Percentiles rank a stretch among this genome's conserved stretches.
Conservation (phyloP, 768 basidiomycete species). For the Boletus speciosus region DNA sequence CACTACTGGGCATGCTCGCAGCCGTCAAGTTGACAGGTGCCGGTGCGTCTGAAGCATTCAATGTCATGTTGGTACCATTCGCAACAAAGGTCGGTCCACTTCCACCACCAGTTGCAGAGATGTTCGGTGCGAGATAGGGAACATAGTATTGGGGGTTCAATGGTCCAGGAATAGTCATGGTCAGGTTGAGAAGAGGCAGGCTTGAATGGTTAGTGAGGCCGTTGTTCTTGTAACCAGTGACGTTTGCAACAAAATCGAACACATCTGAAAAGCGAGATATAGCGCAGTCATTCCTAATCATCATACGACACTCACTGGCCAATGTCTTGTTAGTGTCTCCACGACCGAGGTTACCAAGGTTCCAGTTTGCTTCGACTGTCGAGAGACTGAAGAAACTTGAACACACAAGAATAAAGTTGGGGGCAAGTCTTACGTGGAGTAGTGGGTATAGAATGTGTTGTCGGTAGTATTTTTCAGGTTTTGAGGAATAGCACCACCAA, state of each 20-base stretch:
- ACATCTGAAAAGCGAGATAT: constrained; percentile 36
- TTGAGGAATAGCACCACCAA: constrained; percentile 43
- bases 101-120: constrained; percentile 37
- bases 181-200: constrained; percentile 38
- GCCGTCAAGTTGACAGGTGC: constrained; percentile 40
- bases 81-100: constrained; percentile 38
- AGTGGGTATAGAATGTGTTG: constrained; percentile 55
- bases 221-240: constrained; percentile 43
- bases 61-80: constrained; percentile 26
- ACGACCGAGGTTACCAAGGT: constrained; percentile 53
- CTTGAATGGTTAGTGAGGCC: constrained; percentile 26
- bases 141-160: constrained; percentile 37
- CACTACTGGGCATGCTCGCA: neutral
- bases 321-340: constrained; percentile 46
- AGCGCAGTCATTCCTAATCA: neutral
- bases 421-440: constrained; percentile 35
- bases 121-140: constrained; percentile 41
- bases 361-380: constrained; percentile 59
- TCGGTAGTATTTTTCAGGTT: constrained; percentile 44
- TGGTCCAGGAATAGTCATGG: constrained; percentile 38
- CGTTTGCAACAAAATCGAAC: constrained; percentile 46
- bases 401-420: neutral
- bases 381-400: constrained; percentile 33
- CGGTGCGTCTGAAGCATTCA: constrained; percentile 31
- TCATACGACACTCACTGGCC: constrained; percentile 4